Base-by-base conservation (phyloP, 2,329 filamentous ascomycete genomes). In the Penicillium sp. region DNA sequence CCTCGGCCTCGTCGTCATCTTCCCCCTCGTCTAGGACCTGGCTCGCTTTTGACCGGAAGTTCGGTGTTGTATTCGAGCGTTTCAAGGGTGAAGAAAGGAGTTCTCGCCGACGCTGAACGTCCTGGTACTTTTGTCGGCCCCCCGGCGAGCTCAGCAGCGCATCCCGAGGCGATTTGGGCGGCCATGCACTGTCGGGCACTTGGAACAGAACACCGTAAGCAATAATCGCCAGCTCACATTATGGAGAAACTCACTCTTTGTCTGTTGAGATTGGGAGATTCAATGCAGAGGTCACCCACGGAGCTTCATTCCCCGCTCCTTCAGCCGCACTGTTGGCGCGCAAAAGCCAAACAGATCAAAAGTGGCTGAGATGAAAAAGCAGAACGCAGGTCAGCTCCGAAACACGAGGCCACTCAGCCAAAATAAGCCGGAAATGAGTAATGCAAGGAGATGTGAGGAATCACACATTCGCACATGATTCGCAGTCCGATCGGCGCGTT, bases 51-150 rank as follows among this genome's bases (percentile, higher is more conserved):
- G 67, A 63, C 45, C 69, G 66, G 13, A 72, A 62, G 62, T 67
- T 72, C 4, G 74, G 69, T 10, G 74, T 75, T 6, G 76, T 73
- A n/a, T 68, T 67, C 44, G 76, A 70, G 49, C 76, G 75, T 67
- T 81, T 85, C 34, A 79, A 74, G 0, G 88, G 86, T 0, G 88
- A 89, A 0, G 85, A 84, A 1, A 86, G 87, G 1, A 86, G 86
- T 24, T 88, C 86, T 34, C 79, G 80, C 61, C 83, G 83, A 58
- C 85, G 82, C 59, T 84, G 81, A 63, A 87, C 78, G 54, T 86
- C 83, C 68, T 87, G 82, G 65, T 90, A 84, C 69, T 85, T 86
- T 68, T 87, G 85, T 64, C 91, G 87, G 48, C 91, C 93, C 60
- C 86, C 84, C 1, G 93, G 93, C 3, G 92, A 86, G 67, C 80